phyloP scores from a whole-genome alignment of 768 basidiomycete species.

The Lactifluus pinguis region DNA sequence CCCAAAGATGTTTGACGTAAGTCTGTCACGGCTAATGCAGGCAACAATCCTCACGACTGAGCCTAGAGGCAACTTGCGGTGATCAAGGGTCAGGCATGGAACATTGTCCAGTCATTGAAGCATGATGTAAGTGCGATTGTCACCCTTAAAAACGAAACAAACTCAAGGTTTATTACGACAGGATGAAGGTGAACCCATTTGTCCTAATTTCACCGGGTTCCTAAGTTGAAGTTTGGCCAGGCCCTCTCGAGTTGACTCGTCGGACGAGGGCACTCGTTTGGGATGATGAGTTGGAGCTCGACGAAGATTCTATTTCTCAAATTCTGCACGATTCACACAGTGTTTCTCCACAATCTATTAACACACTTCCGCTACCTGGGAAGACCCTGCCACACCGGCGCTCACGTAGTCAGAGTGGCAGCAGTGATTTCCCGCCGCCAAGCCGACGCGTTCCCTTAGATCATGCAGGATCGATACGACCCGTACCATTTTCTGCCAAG shows the following conservation, averaged over 20 bases:
- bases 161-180: constrained; percentile 24
- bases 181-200: constrained; percentile 57
- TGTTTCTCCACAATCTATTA: constrained; percentile 54
- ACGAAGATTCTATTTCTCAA: constrained; percentile 30
- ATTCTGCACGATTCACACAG: constrained; percentile 26
- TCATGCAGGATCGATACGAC: constrained; percentile 53
- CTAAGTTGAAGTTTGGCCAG: constrained; percentile 28
- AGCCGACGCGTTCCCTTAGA: constrained; percentile 56
- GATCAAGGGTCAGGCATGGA: constrained; percentile 89
- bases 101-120: constrained; percentile 75
- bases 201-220: not conserved
- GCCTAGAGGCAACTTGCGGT: constrained; percentile 78
- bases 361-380: constrained; percentile 49
- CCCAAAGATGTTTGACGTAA: constrained; percentile 79
- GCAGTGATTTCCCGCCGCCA: constrained; percentile 68
- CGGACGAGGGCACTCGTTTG: constrained; percentile 72
- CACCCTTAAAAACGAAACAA: not conserved
- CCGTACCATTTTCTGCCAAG: constrained; percentile 78
- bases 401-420: constrained; percentile 49
- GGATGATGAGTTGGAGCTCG: constrained; percentile 72
- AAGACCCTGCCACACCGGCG: constrained; percentile 40
- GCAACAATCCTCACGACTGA: not conserved
- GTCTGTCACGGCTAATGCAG: constrained; percentile 18
- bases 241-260: constrained; percentile 87
- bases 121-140: constrained; percentile 46